Conservation (phyloP, 2,329 filamentous ascomycete genomes). For the Pseudogymnoascus sp. region DNA sequence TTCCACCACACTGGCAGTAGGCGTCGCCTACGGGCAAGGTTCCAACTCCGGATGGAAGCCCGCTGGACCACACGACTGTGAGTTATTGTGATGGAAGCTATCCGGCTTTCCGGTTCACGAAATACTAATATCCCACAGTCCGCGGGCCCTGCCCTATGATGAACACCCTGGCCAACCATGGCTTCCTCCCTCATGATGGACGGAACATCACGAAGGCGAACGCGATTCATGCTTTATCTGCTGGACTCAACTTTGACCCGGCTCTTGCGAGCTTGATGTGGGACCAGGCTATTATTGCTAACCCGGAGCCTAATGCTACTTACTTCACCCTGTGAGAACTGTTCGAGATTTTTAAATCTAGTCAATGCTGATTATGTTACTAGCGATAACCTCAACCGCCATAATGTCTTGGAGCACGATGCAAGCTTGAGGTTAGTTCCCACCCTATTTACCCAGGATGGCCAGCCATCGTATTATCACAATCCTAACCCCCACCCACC, state of each 20-base stretch:
- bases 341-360: not conserved
- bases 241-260: conserved; percentile 37
- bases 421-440: conserved; percentile 35
- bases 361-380: conserved; percentile 10
- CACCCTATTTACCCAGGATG: not conserved
- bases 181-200: conserved; percentile 36
- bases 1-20: not conserved
- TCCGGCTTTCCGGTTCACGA: not conserved
- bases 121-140: conserved; percentile 16
- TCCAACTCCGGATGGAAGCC: conserved; percentile 9
- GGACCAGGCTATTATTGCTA: conserved; percentile 35
- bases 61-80: conserved; percentile 13
- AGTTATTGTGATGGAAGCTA: not conserved
- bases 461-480: too few species aligned
- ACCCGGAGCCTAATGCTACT: conserved; percentile 38
- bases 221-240: conserved; percentile 32
- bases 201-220: conserved; percentile 28
- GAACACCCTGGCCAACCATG: conserved; percentile 38
- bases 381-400: conserved; percentile 36
- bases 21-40: not conserved
- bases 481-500: conserved; percentile 5
- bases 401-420: conserved; percentile 43
- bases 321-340: conserved; percentile 31
- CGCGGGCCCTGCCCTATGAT: conserved; percentile 35
- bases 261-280: conserved; percentile 36